Percentiles rank a stretch among this genome's conserved stretches.
Evolutionary conservation across 169 alveolate species (phyloP).

Genomic region (Sarcocystis neurona): DNA sequence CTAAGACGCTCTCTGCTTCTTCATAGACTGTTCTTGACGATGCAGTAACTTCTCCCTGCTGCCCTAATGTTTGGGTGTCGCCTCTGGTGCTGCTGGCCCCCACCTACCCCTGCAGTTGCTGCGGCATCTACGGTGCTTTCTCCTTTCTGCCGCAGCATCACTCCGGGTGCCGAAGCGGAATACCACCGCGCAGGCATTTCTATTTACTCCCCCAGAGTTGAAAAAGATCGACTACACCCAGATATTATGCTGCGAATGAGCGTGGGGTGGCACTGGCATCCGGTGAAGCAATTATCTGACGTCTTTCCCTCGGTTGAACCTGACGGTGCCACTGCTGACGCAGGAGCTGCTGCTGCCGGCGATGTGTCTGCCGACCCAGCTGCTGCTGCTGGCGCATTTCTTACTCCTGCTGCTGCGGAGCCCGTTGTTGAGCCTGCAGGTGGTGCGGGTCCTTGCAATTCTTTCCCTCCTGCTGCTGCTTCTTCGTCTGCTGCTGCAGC

Average conservation of each 20-base stretch:
- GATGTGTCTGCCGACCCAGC: too few relatives aligned
- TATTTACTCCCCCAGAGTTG: conserved; percentile 80
- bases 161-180: conserved; percentile 69
- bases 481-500: neutral
- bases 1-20: neutral
- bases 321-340: neutral
- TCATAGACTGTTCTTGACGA: neutral
- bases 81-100: too few relatives aligned
- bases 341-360: too few relatives aligned
- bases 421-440: too few relatives aligned
- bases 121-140: too few relatives aligned
- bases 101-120: too few relatives aligned
- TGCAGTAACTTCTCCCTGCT: too few relatives aligned
- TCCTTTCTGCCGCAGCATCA: conserved; percentile 32
- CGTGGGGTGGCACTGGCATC: conserved; percentile 79
- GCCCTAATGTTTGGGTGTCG: too few relatives aligned
- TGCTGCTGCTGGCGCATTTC: too few relatives aligned
- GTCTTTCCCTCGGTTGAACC: neutral
- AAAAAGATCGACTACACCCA: conserved; percentile 85
- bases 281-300: neutral
- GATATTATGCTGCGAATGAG: conserved; percentile 86
- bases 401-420: conserved; percentile 37
- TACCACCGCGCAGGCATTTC: conserved; percentile 78
- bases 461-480: neutral
- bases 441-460: too few relatives aligned